A percentile compares a stretch with the other conserved stretches of the same genome.
Conservation (phyloP, 768 basidiomycete species). For the Paxillus involutus region DNA sequence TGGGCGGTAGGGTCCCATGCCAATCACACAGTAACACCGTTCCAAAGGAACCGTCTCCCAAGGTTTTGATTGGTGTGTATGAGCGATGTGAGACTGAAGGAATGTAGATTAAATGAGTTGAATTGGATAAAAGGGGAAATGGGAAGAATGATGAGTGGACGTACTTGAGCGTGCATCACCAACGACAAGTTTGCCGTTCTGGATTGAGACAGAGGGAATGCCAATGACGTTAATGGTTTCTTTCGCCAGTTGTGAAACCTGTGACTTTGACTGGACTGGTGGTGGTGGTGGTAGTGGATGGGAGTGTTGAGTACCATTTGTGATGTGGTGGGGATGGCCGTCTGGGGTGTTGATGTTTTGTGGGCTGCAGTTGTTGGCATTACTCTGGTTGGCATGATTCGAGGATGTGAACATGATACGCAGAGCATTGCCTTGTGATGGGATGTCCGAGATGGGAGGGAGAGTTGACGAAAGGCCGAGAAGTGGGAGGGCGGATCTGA, state of each 20-base stretch:
- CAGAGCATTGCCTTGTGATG: constrained; percentile 32
- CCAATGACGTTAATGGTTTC: constrained; percentile 68
- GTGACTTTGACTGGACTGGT: constrained; percentile 13
- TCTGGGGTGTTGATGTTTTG: constrained; percentile 28
- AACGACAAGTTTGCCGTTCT: constrained; percentile 67
- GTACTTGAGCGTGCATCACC: constrained; percentile 70
- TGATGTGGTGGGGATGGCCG: constrained; percentile 16
- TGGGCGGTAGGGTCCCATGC: constrained; percentile 92
- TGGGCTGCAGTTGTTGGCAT: constrained; percentile 19
- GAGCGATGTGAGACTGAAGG: constrained; percentile 75
- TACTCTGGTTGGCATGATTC: constrained; percentile 30
- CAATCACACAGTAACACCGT: constrained; percentile 99
- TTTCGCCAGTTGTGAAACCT: constrained; percentile 36
- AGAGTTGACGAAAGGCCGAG: constrained; percentile 16
- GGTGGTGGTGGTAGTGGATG: constrained; percentile 23
- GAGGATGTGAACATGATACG: constrained; percentile 34
- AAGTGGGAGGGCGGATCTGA: constrained; percentile 8
- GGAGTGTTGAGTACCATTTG: constrained; percentile 8
- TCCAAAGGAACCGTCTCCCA: constrained; percentile 98
- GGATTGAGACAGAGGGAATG: constrained; percentile 75
- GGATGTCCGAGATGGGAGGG: constrained; percentile 1
- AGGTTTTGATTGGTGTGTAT: constrained; percentile 93
- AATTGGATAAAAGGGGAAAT: not conserved
- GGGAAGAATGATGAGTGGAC: constrained; percentile 29
- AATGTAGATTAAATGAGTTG: constrained; percentile 10